Conservation (phyloP, 2,329 filamentous ascomycete species). For the Aspergillus tamarii region DNA sequence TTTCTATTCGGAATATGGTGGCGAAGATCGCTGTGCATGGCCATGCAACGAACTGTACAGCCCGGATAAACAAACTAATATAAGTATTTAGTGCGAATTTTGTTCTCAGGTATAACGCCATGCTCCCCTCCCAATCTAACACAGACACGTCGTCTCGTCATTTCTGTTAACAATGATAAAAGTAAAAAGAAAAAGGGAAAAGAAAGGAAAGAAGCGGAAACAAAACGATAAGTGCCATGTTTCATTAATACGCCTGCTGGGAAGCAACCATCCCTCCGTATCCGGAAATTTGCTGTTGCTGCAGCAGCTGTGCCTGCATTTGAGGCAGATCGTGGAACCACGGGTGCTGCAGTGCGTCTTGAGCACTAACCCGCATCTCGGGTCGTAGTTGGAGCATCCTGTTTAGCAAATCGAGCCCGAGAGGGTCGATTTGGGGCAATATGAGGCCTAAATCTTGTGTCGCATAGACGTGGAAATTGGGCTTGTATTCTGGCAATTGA, state of each 20-base stretch:
- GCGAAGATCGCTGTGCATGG: not conserved
- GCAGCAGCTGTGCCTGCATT: conserved; percentile 55
- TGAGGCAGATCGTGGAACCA: conserved; percentile 78
- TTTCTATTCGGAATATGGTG: not conserved
- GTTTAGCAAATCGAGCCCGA: conserved; percentile 83
- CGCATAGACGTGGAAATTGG: conserved; percentile 89
- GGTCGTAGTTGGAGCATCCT: conserved; percentile 91
- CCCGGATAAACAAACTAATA: not conserved
- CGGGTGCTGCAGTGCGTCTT: conserved; percentile 82
- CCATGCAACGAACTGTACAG: not conserved
- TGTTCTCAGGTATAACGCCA: conserved; percentile 35
- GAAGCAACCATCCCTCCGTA: conserved; percentile 45
- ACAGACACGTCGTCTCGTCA: conserved; percentile 33
- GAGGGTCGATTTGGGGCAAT: conserved; percentile 83
- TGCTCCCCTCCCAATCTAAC: conserved; percentile 32
- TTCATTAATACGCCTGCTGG: conserved; percentile 38
- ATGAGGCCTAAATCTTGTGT: conserved; percentile 88
- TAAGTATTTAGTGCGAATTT: conserved; percentile 6
- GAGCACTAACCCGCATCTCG: conserved; percentile 85
- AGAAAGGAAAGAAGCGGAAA: not conserved
- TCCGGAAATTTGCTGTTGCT: conserved; percentile 43
- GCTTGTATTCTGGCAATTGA: conserved; percentile 96
- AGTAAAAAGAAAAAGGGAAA: conserved; percentile 1
- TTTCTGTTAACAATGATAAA: conserved; percentile 18
- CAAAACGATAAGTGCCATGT: conserved; percentile 1